Evolutionary conservation across 768 basidiomycete genomes (phyloP).

Genomic region (Agaricus sinodeliciosus): DNA sequence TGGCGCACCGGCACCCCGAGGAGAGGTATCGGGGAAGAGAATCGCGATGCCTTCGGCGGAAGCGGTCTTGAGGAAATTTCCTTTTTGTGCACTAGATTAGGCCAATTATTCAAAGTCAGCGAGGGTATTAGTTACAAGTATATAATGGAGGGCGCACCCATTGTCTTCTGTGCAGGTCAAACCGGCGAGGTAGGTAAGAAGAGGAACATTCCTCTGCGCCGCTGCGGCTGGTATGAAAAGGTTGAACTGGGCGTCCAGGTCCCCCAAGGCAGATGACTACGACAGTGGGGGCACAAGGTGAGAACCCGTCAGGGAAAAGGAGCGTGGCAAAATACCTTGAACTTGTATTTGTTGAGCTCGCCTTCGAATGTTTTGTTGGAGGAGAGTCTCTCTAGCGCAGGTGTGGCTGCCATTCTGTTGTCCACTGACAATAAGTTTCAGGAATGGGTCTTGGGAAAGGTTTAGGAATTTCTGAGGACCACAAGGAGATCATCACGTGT

Average conservation of each 20-base stretch:
- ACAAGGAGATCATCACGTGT: conserved; percentile 9
- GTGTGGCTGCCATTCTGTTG: background rate
- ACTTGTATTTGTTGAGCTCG: conserved; percentile 79
- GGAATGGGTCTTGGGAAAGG: conserved; percentile 1
- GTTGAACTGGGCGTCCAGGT: conserved; percentile 73
- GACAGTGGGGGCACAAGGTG: background rate
- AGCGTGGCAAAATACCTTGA: conserved; percentile 40
- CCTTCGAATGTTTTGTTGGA: conserved; percentile 79
- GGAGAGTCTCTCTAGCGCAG: conserved; percentile 58
- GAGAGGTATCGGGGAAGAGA: conserved; percentile 94
- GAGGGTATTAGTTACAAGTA: background rate
- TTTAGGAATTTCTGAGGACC: conserved; percentile 3
- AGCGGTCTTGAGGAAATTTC: conserved; percentile 84
- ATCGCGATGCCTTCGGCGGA: conserved; percentile 82
- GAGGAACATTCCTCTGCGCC: conserved; percentile 39
- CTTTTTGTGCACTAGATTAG: conserved; percentile 77
- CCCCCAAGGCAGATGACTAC: conserved; percentile 71
- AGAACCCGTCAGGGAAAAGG: background rate
- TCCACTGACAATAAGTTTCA: background rate
- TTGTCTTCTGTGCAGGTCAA: conserved; percentile 92
- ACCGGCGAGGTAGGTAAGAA: conserved; percentile 86
- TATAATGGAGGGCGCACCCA: conserved; percentile 43
- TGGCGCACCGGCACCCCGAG: conserved; percentile 81
- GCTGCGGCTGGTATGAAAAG: conserved; percentile 75
- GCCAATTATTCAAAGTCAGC: background rate